These are phyloP conservation scores for Phytophthora pluvialis DNA, from an alignment of 352 stramenopile genomes.

Conservation along the genomic window DNA sequence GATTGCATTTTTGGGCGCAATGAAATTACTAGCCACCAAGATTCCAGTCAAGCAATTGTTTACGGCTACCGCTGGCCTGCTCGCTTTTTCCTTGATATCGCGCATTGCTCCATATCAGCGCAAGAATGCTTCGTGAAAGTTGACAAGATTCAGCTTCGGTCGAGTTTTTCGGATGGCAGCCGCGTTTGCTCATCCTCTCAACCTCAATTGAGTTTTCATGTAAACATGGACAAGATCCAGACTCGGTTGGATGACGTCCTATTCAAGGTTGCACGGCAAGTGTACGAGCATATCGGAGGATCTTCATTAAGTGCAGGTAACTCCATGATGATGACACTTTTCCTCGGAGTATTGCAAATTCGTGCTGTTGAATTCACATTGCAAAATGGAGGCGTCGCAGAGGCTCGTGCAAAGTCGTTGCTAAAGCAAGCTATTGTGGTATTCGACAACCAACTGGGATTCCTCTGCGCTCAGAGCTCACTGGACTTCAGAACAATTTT, in stretches of 20 bases:
- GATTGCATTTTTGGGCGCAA: slow-evolving; percentile 41
- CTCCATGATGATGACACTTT: slow-evolving; percentile 34
- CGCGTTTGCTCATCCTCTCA: slow-evolving; percentile 51
- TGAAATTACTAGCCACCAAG: neutral
- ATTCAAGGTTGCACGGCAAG: slow-evolving; percentile 27
- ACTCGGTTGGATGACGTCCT: slow-evolving; percentile 46
- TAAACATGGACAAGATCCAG: slow-evolving; percentile 49
- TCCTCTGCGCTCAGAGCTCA: slow-evolving; percentile 56
- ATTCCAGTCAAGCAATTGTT: neutral
- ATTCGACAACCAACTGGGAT: slow-evolving; percentile 64
- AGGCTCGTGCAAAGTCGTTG: slow-evolving; percentile 49
- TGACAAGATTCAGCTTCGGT: slow-evolving; percentile 46
- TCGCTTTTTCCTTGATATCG: slow-evolving; percentile 52
- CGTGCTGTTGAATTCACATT: slow-evolving; percentile 63
- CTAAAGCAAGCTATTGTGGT: slow-evolving; percentile 65
- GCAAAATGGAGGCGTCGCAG: slow-evolving; percentile 13
- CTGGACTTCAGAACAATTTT: slow-evolving; percentile 64
- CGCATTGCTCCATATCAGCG: slow-evolving; percentile 30
- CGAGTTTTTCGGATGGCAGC: slow-evolving; percentile 61
- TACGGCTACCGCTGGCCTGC: slow-evolving; percentile 17
- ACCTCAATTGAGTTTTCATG: slow-evolving; percentile 54
- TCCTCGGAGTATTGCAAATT: slow-evolving; percentile 62
- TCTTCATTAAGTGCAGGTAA: neutral
- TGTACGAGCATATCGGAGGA: slow-evolving; percentile 10
- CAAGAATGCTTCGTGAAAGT: slow-evolving; percentile 45